Conservation (phyloP, 306 rosid species). For the Gillenia trifoliata region DNA sequence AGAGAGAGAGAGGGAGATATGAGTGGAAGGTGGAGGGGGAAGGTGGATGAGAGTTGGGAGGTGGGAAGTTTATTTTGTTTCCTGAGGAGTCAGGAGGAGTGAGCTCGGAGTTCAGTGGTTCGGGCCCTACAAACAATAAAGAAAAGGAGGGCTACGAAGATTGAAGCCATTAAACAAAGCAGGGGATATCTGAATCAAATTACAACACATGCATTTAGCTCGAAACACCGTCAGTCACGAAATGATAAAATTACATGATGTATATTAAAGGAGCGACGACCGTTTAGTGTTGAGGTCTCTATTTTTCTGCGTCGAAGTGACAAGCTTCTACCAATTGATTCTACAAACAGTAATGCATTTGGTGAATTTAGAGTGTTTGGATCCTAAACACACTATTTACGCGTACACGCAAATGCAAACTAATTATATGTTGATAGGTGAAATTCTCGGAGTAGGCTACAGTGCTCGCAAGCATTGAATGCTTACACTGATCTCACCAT, state of each 20-base stretch:
- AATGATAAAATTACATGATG: too few relatives aligned
- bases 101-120: constrained; percentile 1
- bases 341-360: background rate
- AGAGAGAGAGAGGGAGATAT: background rate
- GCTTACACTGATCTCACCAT: too few relatives aligned
- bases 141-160: background rate
- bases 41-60: constrained; percentile 13
- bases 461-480: too few relatives aligned
- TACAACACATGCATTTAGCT: too few relatives aligned
- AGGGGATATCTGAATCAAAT: too few relatives aligned
- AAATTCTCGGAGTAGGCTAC: too few relatives aligned
- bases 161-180: constrained; percentile 3
- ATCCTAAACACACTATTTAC: background rate
- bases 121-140: constrained; percentile 24
- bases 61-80: constrained; percentile 8
- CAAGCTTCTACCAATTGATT: background rate
- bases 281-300: background rate
- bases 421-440: background rate
- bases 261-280: too few relatives aligned
- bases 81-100: background rate
- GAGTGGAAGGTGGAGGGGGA: constrained; percentile 11
- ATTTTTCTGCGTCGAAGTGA: constrained; percentile 13
- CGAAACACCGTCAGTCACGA: too few relatives aligned
- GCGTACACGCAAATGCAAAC: background rate
- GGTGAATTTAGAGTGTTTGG: background rate